Percentiles rank a stretch among this genome's conserved stretches.
These are phyloP conservation scores for Stachybotrys echinatus DNA, from an alignment of 2,329 filamentous ascomycete species.

Conservation along the genomic window DNA sequence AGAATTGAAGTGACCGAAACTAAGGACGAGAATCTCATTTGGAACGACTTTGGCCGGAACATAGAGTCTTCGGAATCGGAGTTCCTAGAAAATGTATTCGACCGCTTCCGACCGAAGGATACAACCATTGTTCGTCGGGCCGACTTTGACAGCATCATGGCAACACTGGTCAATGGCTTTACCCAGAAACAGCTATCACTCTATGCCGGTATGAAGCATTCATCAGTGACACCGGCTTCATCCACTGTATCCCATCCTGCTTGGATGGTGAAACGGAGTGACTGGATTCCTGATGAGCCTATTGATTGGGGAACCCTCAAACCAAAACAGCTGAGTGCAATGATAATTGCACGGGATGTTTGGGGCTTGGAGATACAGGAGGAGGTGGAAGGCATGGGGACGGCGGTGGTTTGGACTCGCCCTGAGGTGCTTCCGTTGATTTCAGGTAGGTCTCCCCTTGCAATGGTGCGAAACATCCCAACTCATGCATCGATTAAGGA, in stretches of 20 bases:
- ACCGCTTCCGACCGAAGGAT: slow-evolving; percentile 40
- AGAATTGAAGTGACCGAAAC: slow-evolving; percentile 12
- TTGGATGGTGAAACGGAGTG: slow-evolving; percentile 36
- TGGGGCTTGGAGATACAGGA: slow-evolving; percentile 48
- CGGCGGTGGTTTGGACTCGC: slow-evolving; percentile 30
- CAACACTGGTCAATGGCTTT: slow-evolving; percentile 38
- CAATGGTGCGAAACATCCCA: not conserved
- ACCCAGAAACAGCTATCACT: slow-evolving; percentile 36
- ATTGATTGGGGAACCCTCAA: slow-evolving; percentile 9
- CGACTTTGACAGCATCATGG: slow-evolving; percentile 36
- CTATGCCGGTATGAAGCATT: slow-evolving; percentile 28
- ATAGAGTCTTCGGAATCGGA: slow-evolving; percentile 17
- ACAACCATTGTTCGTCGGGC: slow-evolving; percentile 27
- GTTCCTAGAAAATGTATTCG: slow-evolving; percentile 32
- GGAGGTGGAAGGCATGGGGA: slow-evolving; percentile 35
- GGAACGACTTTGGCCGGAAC: slow-evolving; percentile 23
- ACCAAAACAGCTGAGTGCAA: slow-evolving; percentile 34
- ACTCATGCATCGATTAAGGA: not conserved
- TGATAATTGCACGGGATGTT: slow-evolving; percentile 39
- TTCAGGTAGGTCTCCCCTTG: not conserved
- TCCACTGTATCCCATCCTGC: slow-evolving; percentile 13
- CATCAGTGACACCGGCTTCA: not conserved
- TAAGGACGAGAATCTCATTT: slow-evolving; percentile 15
- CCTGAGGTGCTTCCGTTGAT: slow-evolving; percentile 28
- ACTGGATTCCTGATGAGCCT: slow-evolving; percentile 34